Percentiles rank a stretch among this genome's conserved stretches.
Evolutionary conservation across 2,329 filamentous ascomycete genomes (phyloP).

Genomic region (Mycosphaerella arachidis): DNA sequence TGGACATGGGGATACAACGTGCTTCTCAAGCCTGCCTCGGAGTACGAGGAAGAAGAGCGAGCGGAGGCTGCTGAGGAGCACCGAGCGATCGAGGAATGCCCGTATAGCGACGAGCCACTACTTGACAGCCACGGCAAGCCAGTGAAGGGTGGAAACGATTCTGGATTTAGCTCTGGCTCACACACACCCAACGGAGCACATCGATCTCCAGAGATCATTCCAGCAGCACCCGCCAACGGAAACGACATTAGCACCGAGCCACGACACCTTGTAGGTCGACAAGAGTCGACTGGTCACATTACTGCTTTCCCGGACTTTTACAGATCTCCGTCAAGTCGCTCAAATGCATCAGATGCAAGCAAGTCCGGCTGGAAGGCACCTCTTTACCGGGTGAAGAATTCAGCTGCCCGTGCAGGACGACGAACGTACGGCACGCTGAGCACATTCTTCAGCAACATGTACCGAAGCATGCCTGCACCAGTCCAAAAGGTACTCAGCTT

Average conservation of each 20-base stretch:
- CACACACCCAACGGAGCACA: constrained; percentile 38
- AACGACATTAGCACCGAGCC: constrained; percentile 40
- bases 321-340: constrained; percentile 20
- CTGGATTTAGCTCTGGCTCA: constrained; percentile 45
- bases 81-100: constrained; percentile 44
- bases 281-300: constrained; percentile 51
- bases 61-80: constrained; percentile 50
- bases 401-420: constrained; percentile 20
- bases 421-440: constrained; percentile 28
- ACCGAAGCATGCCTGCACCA: constrained; percentile 49
- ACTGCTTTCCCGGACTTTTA: constrained; percentile 40
- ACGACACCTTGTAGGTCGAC: constrained; percentile 36
- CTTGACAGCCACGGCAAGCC: constrained; percentile 31
- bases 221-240: constrained; percentile 47
- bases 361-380: constrained; percentile 25
- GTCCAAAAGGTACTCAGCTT: constrained; percentile 49
- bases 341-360: constrained; percentile 6
- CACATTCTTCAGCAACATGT: constrained; percentile 37
- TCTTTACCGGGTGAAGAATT: constrained; percentile 19
- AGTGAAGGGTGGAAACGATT: constrained; percentile 29
- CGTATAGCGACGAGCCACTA: constrained; percentile 51
- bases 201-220: constrained; percentile 17
- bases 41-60: constrained; percentile 62
- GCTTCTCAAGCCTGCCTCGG: constrained; percentile 77
- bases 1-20: constrained; percentile 99